Percentiles rank a stretch among this genome's conserved stretches.
Evolutionary conservation across 257 asterid genomes (phyloP).

Genomic region (Solanum phureja): DNA sequence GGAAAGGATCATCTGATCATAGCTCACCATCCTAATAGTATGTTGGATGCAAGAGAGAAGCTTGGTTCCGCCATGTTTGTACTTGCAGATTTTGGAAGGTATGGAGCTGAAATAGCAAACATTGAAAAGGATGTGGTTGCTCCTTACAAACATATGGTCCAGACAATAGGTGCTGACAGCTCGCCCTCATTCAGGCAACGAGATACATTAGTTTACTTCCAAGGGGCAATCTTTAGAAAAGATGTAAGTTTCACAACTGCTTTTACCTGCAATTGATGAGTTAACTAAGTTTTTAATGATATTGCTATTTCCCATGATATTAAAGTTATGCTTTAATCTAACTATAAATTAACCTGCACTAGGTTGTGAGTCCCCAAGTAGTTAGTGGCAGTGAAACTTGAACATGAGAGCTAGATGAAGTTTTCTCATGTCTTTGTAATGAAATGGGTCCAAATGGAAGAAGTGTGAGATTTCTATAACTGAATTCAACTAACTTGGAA

Average conservation of each 20-base stretch:
- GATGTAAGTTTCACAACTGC: constrained; percentile 42
- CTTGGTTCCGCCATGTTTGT: constrained; percentile 58
- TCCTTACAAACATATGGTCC: constrained; percentile 85
- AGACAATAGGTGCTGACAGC: constrained; percentile 14
- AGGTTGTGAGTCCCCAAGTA: neutral
- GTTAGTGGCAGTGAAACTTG: neutral
- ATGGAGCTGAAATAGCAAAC: constrained; percentile 44
- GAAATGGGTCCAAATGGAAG: neutral
- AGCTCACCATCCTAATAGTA: constrained; percentile 80
- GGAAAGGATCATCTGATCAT: constrained; percentile 70
- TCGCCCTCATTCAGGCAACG: constrained; percentile 44
- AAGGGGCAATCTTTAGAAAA: constrained; percentile 77
- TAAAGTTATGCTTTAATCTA: neutral
- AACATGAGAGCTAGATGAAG: neutral
- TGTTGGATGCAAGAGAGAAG: constrained; percentile 48
- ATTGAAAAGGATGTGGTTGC: constrained; percentile 72
- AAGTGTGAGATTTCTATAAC: neutral
- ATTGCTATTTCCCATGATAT: neutral
- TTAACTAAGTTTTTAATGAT: neutral
- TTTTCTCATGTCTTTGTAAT: neutral
- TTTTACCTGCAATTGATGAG: neutral
- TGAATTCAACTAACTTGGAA: neutral
- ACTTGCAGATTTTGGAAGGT: constrained; percentile 79
- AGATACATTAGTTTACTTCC: constrained; percentile 46
- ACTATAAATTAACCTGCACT: neutral